phyloP scores from a whole-genome alignment of 495 filamentous ascomycete genomes.

The Xylaria bambusicola region DNA sequence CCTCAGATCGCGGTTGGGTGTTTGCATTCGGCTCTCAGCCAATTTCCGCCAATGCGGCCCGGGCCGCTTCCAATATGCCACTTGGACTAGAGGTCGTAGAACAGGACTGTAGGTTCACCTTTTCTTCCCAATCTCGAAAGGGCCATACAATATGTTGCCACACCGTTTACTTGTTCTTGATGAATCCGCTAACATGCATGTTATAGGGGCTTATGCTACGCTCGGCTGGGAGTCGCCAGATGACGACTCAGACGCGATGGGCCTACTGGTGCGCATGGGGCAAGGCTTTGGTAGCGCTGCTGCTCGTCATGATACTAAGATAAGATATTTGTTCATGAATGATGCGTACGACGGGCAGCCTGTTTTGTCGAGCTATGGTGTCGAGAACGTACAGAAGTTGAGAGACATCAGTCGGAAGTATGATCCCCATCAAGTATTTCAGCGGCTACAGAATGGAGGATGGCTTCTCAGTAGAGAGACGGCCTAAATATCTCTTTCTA shows the following conservation, averaged over 20 bases:
- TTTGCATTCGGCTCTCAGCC: not conserved
- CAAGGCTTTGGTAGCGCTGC: not conserved
- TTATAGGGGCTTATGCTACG: not conserved
- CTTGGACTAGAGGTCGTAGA: not conserved
- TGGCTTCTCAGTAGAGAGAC: not conserved
- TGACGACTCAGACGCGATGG: not conserved
- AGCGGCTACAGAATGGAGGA: slow-evolving; percentile 2
- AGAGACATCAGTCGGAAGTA: not conserved
- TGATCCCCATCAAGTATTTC: not conserved
- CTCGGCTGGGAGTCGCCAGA: not conserved
- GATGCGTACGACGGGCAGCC: not conserved
- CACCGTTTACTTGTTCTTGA: not conserved
- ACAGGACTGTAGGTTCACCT: not conserved
- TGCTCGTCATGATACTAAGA: not conserved
- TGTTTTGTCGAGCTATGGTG: not conserved
- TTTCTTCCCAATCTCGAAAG: not conserved
- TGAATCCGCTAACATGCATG: not conserved
- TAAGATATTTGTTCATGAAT: slow-evolving; percentile 1
- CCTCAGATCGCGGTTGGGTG: not conserved
- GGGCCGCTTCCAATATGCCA: not conserved
- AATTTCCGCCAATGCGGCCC: not conserved
- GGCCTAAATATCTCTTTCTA: too few relatives aligned
- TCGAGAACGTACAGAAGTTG: not conserved
- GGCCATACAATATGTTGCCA: too few relatives aligned
- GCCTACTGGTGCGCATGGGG: not conserved